Conservation (phyloP, 2,329 filamentous ascomycete genomes). For the Sporothrix globosa region DNA sequence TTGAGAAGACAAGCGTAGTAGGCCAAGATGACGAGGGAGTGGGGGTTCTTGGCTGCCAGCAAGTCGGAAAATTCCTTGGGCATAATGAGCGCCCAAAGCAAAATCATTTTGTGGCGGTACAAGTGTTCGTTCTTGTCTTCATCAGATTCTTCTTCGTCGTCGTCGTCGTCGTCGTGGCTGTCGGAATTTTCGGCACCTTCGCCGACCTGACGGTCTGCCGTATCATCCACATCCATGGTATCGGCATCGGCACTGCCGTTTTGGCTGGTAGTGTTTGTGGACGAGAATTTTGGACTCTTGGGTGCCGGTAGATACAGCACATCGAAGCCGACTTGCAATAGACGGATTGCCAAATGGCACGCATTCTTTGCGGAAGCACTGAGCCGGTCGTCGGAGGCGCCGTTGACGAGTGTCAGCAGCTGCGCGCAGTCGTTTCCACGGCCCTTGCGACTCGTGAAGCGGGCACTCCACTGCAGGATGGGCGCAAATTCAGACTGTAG, state of each 20-base stretch:
- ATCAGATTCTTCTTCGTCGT: constrained; percentile 7
- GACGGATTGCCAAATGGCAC: constrained; percentile 39
- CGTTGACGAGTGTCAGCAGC: constrained; percentile 38
- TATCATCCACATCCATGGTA: background rate
- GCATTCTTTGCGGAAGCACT: constrained; percentile 37
- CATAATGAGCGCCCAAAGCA: constrained; percentile 39
- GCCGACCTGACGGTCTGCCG: too few relatives aligned
- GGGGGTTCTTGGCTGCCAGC: constrained; percentile 37
- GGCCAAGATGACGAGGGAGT: constrained; percentile 40
- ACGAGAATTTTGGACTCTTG: background rate
- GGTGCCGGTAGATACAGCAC: constrained; percentile 33
- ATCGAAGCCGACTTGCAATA: constrained; percentile 40
- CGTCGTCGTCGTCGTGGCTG: background rate
- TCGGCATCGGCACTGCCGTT: background rate
- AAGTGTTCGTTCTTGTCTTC: constrained; percentile 26
- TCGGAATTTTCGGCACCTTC: too few relatives aligned
- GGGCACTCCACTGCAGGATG: constrained; percentile 37
- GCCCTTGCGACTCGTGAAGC: constrained; percentile 34
- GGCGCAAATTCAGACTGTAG: constrained; percentile 40
- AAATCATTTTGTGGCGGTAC: constrained; percentile 39
- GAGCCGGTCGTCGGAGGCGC: constrained; percentile 30
- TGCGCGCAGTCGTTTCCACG: constrained; percentile 39
- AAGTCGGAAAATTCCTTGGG: constrained; percentile 39
- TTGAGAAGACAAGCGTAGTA: constrained; percentile 42
- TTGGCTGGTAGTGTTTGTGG: background rate